Percentiles rank a stretch among this genome's conserved stretches.
Conservation (phyloP, 108 stramenopile species). For the Mediolabrus comicus region DNA sequence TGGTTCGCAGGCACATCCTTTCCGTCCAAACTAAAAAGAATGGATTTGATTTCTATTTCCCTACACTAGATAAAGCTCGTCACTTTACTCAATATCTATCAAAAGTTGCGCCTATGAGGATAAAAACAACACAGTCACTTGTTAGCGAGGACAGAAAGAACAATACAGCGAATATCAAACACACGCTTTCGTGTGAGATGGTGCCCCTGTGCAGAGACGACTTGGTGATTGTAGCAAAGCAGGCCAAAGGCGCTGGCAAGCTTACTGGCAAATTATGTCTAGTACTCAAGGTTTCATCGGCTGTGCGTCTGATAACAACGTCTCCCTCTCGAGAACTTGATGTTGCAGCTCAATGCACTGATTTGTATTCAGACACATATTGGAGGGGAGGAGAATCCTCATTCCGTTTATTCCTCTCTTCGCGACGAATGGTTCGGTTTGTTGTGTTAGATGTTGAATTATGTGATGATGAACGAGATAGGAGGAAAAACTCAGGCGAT, state of each 20-base stretch:
- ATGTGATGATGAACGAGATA: constrained; percentile 29
- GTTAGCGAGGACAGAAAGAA: constrained; percentile 89
- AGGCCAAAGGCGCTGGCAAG: constrained; percentile 64
- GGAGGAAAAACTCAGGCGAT: constrained; percentile 16
- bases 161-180: constrained; percentile 92
- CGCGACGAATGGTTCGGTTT: constrained; percentile 74
- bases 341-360: constrained; percentile 34
- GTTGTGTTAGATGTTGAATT: constrained; percentile 93
- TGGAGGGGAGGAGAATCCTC: constrained; percentile 72
- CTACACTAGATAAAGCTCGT: constrained; percentile 72
- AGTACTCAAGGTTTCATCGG: constrained; percentile 63
- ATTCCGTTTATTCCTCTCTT: constrained; percentile 63
- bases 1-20: constrained; percentile 81
- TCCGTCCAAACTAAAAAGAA: constrained; percentile 80
- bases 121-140: constrained; percentile 88
- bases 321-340: constrained; percentile 57
- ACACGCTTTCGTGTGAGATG: constrained; percentile 93
- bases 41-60: constrained; percentile 99
- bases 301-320: constrained; percentile 70
- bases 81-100: constrained; percentile 86
- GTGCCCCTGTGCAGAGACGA: constrained; percentile 98
- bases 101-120: constrained; percentile 79
- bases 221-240: constrained; percentile 82
- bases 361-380: constrained; percentile 66
- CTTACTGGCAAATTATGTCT: constrained; percentile 76